Evolutionary conservation across 2,329 filamentous ascomycete genomes (phyloP), one percentile per base, ranked within the genome.

Genomic region (Aureobasidium sp.): DNA sequence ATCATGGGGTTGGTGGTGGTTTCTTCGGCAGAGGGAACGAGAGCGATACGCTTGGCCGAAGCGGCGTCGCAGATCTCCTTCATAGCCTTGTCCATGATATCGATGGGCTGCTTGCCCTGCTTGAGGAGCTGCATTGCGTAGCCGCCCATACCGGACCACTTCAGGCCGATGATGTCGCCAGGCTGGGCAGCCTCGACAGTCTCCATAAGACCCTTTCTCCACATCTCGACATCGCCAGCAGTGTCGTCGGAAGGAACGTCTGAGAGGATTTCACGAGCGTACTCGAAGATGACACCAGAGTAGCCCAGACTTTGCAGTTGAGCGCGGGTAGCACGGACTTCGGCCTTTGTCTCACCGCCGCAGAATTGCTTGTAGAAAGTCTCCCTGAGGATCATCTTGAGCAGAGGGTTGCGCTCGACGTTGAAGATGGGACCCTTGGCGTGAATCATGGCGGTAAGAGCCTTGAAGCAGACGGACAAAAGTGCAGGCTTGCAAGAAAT

Each of bases 331-430:
- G 72, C 75, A 45, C 79, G 77, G 1, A 95, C 87, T 73, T 96
- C 89, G 1, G 72, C 68, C 0, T 82, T 79, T 53, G 83, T 88
- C 74, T 91, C 88, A 31, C 92, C 92, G 0, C 90, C 90, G 73
- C 92, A 97, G 74, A 96, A 97, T 69, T 97, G 92, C 27, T 86
- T 85, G 72, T 96, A 96, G 69, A 96, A 91, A 0, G 90, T 95
- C 70, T 86, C 83, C 72, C 91, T 91, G 54, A 96, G 78, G 45
- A 91, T 71, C 63, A 79, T 83, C 47, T 85, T 82, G 17, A 96
- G 79, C 1, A 93, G 50, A 0, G 84, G 84, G 71, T 96, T 96
- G 58, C 77, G 79, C 70, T 95, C 90, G 5, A 91, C 86, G 72
- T 87, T 87, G 62, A 94, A 79, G 0, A 91, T 60, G 1, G 82